Evolutionary conservation across 805 yeast species (phyloP).

Genomic region (Wickerhamomyces strasburgensis): DNA sequence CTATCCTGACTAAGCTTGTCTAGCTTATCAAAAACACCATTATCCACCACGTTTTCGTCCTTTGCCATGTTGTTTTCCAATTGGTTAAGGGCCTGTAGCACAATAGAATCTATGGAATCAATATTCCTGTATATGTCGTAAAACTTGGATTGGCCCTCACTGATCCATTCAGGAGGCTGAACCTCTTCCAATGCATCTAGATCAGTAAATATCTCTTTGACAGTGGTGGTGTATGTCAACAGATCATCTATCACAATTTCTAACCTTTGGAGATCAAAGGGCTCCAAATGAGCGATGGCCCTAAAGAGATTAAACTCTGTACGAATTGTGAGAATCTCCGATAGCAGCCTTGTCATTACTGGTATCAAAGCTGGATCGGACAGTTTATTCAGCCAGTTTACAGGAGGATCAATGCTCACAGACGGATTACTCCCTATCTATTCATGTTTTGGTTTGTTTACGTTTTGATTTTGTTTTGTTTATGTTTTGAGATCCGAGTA

Average conservation of each 20-base stretch:
- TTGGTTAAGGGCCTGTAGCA: slow-evolving; percentile 31
- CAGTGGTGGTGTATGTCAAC: slow-evolving; percentile 15
- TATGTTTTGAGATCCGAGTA: neutral
- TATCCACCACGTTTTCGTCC: slow-evolving; percentile 23
- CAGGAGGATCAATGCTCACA: too few species aligned
- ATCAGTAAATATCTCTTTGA: slow-evolving; percentile 12
- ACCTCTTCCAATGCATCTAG: slow-evolving; percentile 4
- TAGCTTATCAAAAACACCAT: slow-evolving; percentile 27
- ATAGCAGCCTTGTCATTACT: slow-evolving; percentile 15
- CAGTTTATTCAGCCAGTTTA: too few species aligned
- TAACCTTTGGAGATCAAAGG: slow-evolving; percentile 20
- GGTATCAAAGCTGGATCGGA: too few species aligned
- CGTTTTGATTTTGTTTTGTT: neutral
- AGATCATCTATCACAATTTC: slow-evolving; percentile 20
- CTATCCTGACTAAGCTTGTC: slow-evolving; percentile 27
- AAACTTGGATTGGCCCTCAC: slow-evolving; percentile 30
- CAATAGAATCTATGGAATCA: slow-evolving; percentile 31
- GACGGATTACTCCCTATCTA: neutral
- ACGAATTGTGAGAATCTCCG: slow-evolving; percentile 21
- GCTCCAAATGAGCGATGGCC: slow-evolving; percentile 22
- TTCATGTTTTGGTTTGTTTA: neutral
- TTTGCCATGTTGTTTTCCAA: slow-evolving; percentile 28
- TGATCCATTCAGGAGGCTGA: slow-evolving; percentile 27
- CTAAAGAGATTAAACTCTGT: slow-evolving; percentile 24
- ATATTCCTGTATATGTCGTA: slow-evolving; percentile 28